A percentile compares a stretch with the other conserved stretches of the same genome.
Evolutionary conservation across 495 filamentous ascomycete species (phyloP).

Genomic region (Wilcoxina mikolae): DNA sequence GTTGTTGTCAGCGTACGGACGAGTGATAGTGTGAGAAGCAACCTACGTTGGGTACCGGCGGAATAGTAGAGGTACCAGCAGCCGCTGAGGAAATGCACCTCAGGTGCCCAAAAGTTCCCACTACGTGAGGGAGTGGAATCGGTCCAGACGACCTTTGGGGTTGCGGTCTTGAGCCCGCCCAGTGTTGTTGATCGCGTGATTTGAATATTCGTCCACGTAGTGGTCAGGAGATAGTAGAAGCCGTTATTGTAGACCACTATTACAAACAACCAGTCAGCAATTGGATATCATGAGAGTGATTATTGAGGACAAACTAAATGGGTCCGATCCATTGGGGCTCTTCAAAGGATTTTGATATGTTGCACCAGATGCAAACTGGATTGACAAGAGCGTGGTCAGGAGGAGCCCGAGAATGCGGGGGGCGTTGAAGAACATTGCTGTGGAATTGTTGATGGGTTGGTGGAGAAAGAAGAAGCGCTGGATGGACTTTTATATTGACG

Average conservation of each 20-base stretch:
- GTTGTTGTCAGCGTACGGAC: too few relatives aligned
- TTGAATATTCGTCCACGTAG: constrained; percentile 37
- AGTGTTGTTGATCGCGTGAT: constrained; percentile 38
- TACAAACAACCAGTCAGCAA: background rate
- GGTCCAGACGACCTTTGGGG: constrained; percentile 37
- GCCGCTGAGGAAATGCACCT: constrained; percentile 20
- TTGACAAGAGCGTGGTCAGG: background rate
- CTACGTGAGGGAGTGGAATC: constrained; percentile 31
- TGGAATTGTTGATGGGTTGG: too few relatives aligned
- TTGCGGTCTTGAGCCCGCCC: constrained; percentile 34
- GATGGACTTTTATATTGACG: too few relatives aligned
- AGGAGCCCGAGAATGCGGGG: background rate
- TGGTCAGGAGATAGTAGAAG: constrained; percentile 39
- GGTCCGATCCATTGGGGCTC: constrained; percentile 31
- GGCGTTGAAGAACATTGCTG: background rate
- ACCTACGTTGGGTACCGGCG: constrained; percentile 13
- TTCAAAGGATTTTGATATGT: constrained; percentile 19
- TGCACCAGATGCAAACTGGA: constrained; percentile 12
- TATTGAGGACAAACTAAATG: constrained; percentile 19
- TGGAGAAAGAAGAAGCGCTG: too few relatives aligned
- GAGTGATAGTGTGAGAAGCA: too few relatives aligned
- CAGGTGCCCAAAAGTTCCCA: constrained; percentile 45
- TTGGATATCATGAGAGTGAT: background rate
- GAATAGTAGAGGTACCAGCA: constrained; percentile 24
- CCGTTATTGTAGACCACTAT: constrained; percentile 15